A percentile compares a stretch with the other conserved stretches of the same genome.
Evolutionary conservation across 805 yeast genomes (phyloP).

Genomic region (Spathaspora arborariae): DNA sequence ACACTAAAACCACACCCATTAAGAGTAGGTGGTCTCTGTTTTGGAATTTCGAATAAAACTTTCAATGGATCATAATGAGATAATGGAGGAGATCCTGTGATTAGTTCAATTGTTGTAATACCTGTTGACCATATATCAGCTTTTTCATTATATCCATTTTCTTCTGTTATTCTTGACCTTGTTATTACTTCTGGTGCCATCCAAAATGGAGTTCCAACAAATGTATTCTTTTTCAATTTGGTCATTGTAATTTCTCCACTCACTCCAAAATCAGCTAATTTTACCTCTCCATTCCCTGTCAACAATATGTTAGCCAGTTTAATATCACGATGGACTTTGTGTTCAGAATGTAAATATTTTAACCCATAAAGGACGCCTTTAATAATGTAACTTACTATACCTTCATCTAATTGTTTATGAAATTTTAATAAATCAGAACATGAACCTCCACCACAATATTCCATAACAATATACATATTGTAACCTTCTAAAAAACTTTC

Average conservation of each 20-base stretch:
- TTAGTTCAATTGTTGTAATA: slow-evolving; percentile 82
- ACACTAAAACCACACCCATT: slow-evolving; percentile 41
- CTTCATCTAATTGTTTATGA: slow-evolving; percentile 54
- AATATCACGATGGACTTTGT: slow-evolving; percentile 83
- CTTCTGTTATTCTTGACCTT: slow-evolving; percentile 64
- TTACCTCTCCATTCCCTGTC: slow-evolving; percentile 64
- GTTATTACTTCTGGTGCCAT: slow-evolving; percentile 97
- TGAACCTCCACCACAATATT: slow-evolving; percentile 93
- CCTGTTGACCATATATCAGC: slow-evolving; percentile 98
- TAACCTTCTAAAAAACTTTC: slow-evolving; percentile 63
- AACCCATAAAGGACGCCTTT: slow-evolving; percentile 68
- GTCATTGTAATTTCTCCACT: slow-evolving; percentile 72
- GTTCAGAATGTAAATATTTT: slow-evolving; percentile 68
- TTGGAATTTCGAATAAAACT: slow-evolving; percentile 68
- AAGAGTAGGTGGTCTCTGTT: slow-evolving; percentile 57
- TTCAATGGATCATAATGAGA: slow-evolving; percentile 72
- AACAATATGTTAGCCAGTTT: slow-evolving; percentile 86
- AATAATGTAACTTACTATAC: slow-evolving; percentile 56
- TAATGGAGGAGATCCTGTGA: slow-evolving; percentile 80
- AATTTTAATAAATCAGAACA: slow-evolving; percentile 69
- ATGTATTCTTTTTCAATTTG: slow-evolving; percentile 55
- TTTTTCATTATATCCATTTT: slow-evolving; percentile 80
- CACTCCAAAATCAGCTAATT: slow-evolving; percentile 92
- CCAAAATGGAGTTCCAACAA: slow-evolving; percentile 97
- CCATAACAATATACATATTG: slow-evolving; percentile 88